A percentile compares a stretch with the other conserved stretches of the same genome.
Conservation (phyloP, 2,329 filamentous ascomycete genomes). For the Decorospora gaudefroyi region DNA sequence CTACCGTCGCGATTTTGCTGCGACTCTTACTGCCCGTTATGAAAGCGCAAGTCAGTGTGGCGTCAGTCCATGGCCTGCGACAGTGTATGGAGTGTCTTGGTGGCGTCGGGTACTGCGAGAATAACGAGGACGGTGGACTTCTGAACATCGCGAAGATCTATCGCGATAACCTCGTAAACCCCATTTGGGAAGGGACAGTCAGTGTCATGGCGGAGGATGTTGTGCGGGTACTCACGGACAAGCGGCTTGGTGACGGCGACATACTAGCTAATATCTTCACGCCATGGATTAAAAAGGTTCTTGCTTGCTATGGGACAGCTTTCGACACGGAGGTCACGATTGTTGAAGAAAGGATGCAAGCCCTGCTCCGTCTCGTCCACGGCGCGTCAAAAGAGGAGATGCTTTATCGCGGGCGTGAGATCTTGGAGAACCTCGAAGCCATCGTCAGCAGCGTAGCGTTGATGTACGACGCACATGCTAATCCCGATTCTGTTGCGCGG, state of each 20-base stretch:
- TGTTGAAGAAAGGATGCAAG: conserved; percentile 17
- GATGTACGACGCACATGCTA: conserved; percentile 45
- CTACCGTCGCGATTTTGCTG: conserved; percentile 18
- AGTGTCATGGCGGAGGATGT: conserved; percentile 66
- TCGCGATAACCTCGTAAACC: conserved; percentile 65
- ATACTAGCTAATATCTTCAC: conserved; percentile 26
- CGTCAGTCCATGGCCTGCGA: conserved; percentile 54
- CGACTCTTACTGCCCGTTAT: conserved; percentile 34
- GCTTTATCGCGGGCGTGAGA: conserved; percentile 31
- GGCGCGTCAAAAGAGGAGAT: conserved; percentile 28
- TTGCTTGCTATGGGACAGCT: conserved; percentile 8
- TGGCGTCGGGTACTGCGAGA: conserved; percentile 69
- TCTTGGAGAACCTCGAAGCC: conserved; percentile 41
- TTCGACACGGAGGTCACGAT: conserved; percentile 17
- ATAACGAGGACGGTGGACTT: conserved; percentile 58
- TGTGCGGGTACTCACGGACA: conserved; percentile 50
- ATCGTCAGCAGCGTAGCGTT: conserved; percentile 46
- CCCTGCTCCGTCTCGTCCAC: conserved; percentile 9
- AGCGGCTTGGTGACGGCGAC: conserved; percentile 35
- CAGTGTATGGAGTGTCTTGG: conserved; percentile 67
- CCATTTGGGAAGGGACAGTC: conserved; percentile 75
- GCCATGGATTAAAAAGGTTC: conserved; percentile 22
- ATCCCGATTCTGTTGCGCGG: conserved; percentile 36
- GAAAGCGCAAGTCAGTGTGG: conserved; percentile 34
- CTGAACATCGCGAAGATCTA: conserved; percentile 69